Percentiles rank a stretch among this genome's conserved stretches.
phyloP scores from a whole-genome alignment of 2,329 filamentous ascomycete species.

The Dendryphion nanum region DNA sequence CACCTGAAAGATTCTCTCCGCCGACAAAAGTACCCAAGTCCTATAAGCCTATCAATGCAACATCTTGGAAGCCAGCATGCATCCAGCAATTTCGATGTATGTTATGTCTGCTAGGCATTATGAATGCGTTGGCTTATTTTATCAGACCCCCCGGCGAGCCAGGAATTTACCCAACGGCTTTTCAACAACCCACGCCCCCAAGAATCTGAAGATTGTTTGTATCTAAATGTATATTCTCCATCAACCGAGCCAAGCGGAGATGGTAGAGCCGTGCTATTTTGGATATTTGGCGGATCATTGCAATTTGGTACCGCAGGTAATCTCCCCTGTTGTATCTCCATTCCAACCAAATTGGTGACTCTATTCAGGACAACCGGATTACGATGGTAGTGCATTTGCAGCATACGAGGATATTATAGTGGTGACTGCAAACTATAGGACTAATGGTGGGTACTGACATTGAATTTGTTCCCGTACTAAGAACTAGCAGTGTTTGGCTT shows the following conservation, averaged over 20 bases:
- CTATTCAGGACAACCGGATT: conserved; percentile 9
- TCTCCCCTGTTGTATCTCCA: too few relatives aligned
- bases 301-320: conserved; percentile 22
- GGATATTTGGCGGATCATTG: conserved; percentile 29
- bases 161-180: conserved; percentile 10
- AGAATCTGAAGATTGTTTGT: conserved; percentile 41
- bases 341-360: too few relatives aligned
- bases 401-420: conserved; percentile 30
- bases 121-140: too few relatives aligned
- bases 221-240: conserved; percentile 37
- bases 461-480: not conserved
- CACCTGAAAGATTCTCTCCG: conserved; percentile 20
- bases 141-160: not conserved
- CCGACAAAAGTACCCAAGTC: conserved; percentile 17
- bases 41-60: conserved; percentile 1
- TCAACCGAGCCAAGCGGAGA: conserved; percentile 14
- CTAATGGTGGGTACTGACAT: conserved; percentile 18
- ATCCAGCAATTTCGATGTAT: not conserved
- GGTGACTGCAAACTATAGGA: conserved; percentile 28
- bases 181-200: conserved; percentile 23
- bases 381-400: conserved; percentile 29
- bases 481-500: conserved; percentile 26
- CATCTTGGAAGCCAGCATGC: conserved; percentile 1
- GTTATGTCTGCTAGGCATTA: too few relatives aligned
- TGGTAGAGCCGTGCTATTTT: conserved; percentile 25